Evolutionary conservation across 2,329 filamentous ascomycete species (phyloP).

Genomic region (Chaetomiaceae sp.): DNA sequence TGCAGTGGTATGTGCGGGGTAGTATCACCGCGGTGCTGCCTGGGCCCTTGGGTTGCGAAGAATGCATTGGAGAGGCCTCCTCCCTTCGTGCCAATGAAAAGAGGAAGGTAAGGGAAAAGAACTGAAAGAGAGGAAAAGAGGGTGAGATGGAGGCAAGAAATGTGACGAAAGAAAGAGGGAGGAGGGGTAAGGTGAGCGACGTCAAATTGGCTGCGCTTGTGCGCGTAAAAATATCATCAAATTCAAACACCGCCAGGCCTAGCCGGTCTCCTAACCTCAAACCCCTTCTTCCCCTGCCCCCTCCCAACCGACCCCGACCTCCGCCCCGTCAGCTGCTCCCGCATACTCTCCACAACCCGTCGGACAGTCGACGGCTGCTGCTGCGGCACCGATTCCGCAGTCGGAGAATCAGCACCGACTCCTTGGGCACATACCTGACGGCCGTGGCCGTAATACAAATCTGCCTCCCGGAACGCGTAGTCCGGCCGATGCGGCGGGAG

Average conservation of each 20-base stretch:
- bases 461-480: slow-evolving; percentile 3
- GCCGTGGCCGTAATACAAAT: background rate
- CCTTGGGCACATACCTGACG: background rate
- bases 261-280: background rate
- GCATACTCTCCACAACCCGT: background rate
- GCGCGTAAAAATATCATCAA: too few relatives aligned
- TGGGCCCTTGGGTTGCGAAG: too few relatives aligned
- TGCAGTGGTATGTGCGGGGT: too few relatives aligned
- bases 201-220: too few relatives aligned
- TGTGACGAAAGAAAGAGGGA: too few relatives aligned
- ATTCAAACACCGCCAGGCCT: background rate
- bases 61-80: too few relatives aligned
- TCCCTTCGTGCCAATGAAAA: too few relatives aligned
- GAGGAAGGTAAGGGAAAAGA: too few relatives aligned
- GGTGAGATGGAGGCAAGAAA: too few relatives aligned
- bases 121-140: too few relatives aligned
- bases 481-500: background rate
- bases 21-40: too few relatives aligned
- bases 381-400: background rate
- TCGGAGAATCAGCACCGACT: background rate
- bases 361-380: background rate
- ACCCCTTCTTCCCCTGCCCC: background rate
- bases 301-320: background rate
- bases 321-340: background rate
- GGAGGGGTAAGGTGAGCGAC: too few relatives aligned